These are phyloP conservation scores for Lathyrus sativus DNA, from an alignment of 306 rosid species.

Conservation along the genomic window DNA sequence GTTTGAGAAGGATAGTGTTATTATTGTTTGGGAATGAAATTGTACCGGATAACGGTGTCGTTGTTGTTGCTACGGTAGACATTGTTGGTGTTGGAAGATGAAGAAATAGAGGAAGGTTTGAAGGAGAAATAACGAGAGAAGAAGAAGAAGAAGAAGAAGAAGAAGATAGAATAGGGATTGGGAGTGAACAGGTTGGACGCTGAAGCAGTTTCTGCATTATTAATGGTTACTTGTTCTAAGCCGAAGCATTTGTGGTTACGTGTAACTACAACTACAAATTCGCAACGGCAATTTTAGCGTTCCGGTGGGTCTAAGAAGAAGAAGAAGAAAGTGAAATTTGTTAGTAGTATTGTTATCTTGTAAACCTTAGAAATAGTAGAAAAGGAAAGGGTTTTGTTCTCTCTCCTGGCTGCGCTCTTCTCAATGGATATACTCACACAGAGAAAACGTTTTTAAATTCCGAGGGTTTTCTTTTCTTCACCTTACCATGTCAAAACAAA, in stretches of 20 bases:
- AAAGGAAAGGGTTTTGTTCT: background rate
- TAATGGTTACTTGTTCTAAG: too few species aligned
- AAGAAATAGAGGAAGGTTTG: background rate
- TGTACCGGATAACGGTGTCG: background rate
- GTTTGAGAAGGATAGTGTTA: conserved; percentile 1
- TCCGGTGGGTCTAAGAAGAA: too few species aligned
- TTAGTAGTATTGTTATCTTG: background rate
- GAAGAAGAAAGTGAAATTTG: too few species aligned
- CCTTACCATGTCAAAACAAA: too few species aligned
- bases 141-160: background rate
- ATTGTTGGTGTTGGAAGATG: background rate
- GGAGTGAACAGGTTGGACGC: background rate
- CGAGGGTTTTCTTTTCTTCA: too few species aligned
- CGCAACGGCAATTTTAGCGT: too few species aligned
- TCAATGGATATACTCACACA: too few species aligned
- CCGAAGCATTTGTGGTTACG: too few species aligned
- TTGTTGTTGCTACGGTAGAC: background rate
- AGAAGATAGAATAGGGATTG: background rate
- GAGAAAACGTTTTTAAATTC: background rate
- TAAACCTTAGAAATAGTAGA: background rate
- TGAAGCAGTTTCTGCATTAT: background rate
- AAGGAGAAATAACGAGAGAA: background rate
- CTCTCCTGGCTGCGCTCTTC: background rate
- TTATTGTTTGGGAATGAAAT: background rate
- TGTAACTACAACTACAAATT: too few species aligned